Evolutionary conservation across 2,329 filamentous ascomycete species (phyloP).

Genomic region (Seiridium unicorne): DNA sequence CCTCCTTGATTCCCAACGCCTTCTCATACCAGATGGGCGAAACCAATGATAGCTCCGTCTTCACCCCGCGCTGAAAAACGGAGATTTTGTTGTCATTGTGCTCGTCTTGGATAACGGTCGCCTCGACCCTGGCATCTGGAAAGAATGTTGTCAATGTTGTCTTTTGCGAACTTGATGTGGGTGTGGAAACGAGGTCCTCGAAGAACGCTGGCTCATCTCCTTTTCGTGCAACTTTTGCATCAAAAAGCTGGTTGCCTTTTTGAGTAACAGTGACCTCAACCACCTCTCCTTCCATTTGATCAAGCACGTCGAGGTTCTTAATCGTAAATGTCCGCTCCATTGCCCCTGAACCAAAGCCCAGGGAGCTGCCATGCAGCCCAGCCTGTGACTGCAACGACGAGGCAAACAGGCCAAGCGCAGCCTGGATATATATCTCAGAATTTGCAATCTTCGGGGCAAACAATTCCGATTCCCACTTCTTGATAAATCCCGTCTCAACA

Average conservation of each 20-base stretch:
- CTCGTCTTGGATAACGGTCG: slow-evolving; percentile 67
- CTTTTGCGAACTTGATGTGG: slow-evolving; percentile 24
- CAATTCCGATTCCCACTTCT: slow-evolving; percentile 78
- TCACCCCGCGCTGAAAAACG: slow-evolving; percentile 70
- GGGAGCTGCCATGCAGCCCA: slow-evolving; percentile 44
- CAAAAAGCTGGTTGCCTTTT: slow-evolving; percentile 44
- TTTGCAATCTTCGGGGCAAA: slow-evolving; percentile 63
- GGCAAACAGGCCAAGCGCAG: slow-evolving; percentile 72
- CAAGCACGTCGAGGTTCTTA: slow-evolving; percentile 59
- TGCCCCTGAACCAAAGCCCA: slow-evolving; percentile 52
- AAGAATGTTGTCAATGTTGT: slow-evolving; percentile 69
- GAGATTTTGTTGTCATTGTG: slow-evolving; percentile 59
- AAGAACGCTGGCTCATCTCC: slow-evolving; percentile 39
- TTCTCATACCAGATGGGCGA: slow-evolving; percentile 81
- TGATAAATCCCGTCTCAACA: slow-evolving; percentile 95
- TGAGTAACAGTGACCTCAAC: slow-evolving; percentile 52
- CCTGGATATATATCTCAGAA: slow-evolving; percentile 81
- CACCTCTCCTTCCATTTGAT: slow-evolving; percentile 63
- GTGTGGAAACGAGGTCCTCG: slow-evolving; percentile 43
- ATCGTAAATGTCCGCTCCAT: slow-evolving; percentile 49
- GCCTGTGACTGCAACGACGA: slow-evolving; percentile 32
- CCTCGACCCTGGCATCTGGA: slow-evolving; percentile 74
- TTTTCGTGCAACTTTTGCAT: slow-evolving; percentile 42
- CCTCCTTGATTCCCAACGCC: slow-evolving; percentile 79
- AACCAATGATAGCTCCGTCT: slow-evolving; percentile 57